Conservation (phyloP, 2,329 filamentous ascomycete species). For the Colletotrichum sp. region DNA sequence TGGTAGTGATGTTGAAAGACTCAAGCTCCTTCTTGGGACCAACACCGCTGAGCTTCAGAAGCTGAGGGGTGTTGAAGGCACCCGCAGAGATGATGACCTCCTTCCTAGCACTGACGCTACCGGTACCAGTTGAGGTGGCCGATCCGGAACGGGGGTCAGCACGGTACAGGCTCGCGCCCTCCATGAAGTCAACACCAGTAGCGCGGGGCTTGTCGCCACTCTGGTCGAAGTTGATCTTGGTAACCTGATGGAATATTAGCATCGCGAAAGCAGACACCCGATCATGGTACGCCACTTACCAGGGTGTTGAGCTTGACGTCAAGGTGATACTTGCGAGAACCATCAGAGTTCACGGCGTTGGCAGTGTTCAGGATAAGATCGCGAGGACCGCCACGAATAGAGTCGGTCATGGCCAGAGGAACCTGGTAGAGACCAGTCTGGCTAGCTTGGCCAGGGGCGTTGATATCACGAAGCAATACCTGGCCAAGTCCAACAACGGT, state of each 20-base stretch:
- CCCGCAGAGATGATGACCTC: constrained; percentile 58
- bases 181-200: constrained; percentile 35
- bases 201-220: constrained; percentile 32
- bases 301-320: constrained; percentile 27
- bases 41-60: constrained; percentile 57
- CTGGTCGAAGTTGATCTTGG: constrained; percentile 41
- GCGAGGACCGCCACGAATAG: not conserved
- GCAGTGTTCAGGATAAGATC: constrained; percentile 7
- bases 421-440: not conserved
- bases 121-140: not conserved
- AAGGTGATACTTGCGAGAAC: constrained; percentile 28
- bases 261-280: not conserved
- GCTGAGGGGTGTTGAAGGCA: constrained; percentile 54
- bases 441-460: constrained; percentile 10
- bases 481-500: constrained; percentile 28
- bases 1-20: constrained; percentile 45
- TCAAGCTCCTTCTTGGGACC: constrained; percentile 47
- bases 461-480: constrained; percentile 31
- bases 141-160: constrained; percentile 44
- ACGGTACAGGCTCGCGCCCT: constrained; percentile 44
- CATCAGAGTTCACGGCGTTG: constrained; percentile 3
- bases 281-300: accelerated
- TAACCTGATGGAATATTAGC: constrained; percentile 24
- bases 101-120: constrained; percentile 26
- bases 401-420: not conserved